Base-by-base conservation (phyloP, 169 alveolate genomes). In the Eimeria zaria region DNA sequence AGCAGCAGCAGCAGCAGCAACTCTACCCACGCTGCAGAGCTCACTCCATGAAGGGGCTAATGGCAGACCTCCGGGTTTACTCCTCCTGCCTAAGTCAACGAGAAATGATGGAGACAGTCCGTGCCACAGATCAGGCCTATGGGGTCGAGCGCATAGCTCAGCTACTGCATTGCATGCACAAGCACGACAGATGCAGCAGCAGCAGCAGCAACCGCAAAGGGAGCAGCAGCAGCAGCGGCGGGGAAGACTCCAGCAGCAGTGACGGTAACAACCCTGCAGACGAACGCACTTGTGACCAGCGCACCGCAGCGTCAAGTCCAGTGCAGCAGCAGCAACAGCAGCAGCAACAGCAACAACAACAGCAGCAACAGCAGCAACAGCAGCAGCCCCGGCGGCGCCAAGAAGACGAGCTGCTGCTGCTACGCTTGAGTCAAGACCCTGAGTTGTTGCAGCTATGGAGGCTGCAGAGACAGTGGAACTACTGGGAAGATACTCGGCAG, bases 361-460 rank as follows among this genome's bases (percentile, higher is more conserved):
- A 48, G 90, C 90, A 44, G 41, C 90, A 44, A 9, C 90, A 22
- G 51, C 62, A 44, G 51, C 90, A 51, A 20, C 90, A 51, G 27
- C 90, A 81, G 60, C 48, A 51, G n/a, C 55, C 91, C 20, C 53
- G 91, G 20, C 22, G 33, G 18, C 73, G 78, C 11, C 76, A 83
- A 22, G 60, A 41, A 16, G 58, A 83, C 33, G 91, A 83, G 76
- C 55, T 83, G 73, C 91, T 83, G 76, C 76, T 83, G 78, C 16
- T 83, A 58, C 91, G 76, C 41, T 46, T 83, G 22, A 55, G 91
- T 36, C 91, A 83, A 16, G 76, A 51, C 27, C 36, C n/a, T 0
- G 91, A 83, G 33, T 58, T 83, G 91, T 22, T 83, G 91, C 91
- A 83, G 91, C 91, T 83, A 36, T 83, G 91, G 91, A n/a, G 91